phyloP scores from a whole-genome alignment of 2,329 filamentous ascomycete genomes.

The Aspergillus calidoustus region DNA sequence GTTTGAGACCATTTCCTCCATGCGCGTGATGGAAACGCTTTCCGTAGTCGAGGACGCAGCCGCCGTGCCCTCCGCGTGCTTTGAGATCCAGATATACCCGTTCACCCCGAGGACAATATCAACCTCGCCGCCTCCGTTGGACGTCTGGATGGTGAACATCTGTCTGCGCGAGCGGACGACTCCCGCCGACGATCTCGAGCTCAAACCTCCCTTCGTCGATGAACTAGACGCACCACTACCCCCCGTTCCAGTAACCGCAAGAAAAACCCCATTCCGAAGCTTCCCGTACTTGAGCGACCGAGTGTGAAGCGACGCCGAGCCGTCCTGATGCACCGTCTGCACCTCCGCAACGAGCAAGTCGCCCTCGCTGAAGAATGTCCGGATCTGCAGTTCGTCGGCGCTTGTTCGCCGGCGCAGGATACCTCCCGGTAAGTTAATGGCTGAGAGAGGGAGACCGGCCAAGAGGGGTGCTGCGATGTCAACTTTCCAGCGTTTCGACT shows the following conservation, averaged over 20 bases:
- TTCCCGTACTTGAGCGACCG: constrained; percentile 93
- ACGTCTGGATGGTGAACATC: constrained; percentile 73
- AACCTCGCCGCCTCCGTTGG: constrained; percentile 61
- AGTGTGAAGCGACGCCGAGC: constrained; percentile 85
- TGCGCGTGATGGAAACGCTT: constrained; percentile 72
- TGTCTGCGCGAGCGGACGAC: constrained; percentile 84
- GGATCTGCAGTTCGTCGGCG: constrained; percentile 95
- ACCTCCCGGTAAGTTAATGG: constrained; percentile 93
- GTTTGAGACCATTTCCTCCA: constrained; percentile 84
- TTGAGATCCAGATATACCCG: constrained; percentile 94
- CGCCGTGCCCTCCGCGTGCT: constrained; percentile 67
- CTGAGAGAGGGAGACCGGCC: constrained; percentile 80
- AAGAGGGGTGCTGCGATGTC: constrained; percentile 89
- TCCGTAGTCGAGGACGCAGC: constrained; percentile 50
- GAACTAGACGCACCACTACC: constrained; percentile 61
- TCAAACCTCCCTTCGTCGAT: constrained; percentile 36
- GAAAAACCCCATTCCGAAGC: constrained; percentile 88
- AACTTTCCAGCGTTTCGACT: constrained; percentile 90
- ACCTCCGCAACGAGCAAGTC: constrained; percentile 95
- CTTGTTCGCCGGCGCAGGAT: constrained; percentile 90
- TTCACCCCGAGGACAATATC: constrained; percentile 93
- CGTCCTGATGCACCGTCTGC: constrained; percentile 84
- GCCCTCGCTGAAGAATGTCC: constrained; percentile 95
- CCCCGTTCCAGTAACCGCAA: constrained; percentile 78
- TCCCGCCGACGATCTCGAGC: constrained; percentile 44